These are phyloP conservation scores for Verticillium albo-atrum DNA, from an alignment of 2,329 filamentous ascomycete genomes.

Conservation along the genomic window DNA sequence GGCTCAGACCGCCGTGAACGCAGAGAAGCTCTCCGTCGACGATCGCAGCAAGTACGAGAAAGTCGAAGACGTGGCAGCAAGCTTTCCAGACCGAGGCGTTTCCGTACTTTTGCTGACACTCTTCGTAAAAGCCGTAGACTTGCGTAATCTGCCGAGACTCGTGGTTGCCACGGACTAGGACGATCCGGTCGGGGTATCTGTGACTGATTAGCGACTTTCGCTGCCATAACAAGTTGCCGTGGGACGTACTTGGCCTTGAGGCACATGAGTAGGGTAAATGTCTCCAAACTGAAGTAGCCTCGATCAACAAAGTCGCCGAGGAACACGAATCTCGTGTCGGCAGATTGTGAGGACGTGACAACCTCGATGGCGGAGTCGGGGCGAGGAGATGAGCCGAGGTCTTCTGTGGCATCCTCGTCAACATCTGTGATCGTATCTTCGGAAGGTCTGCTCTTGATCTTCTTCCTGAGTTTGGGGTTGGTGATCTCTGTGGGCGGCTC, in stretches of 20 bases:
- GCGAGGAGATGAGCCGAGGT: constrained; percentile 26
- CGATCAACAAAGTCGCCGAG: constrained; percentile 94
- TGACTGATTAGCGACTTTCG: constrained; percentile 14
- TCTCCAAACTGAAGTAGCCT: constrained; percentile 96
- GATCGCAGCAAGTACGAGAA: constrained; percentile 91
- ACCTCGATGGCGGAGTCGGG: constrained; percentile 27
- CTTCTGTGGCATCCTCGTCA: constrained; percentile 44
- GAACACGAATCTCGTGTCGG: constrained; percentile 54
- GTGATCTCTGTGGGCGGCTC: constrained; percentile 88
- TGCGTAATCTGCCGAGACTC: constrained; percentile 97
- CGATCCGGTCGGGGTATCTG: constrained; percentile 91
- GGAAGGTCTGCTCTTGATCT: constrained; percentile 58
- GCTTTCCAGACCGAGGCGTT: constrained; percentile 99
- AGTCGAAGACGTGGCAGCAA: constrained; percentile 99
- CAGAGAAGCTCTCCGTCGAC: constrained; percentile 98
- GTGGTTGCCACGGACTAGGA: constrained; percentile 96
- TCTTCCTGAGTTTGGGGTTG: constrained; percentile 81
- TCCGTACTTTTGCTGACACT: constrained; percentile 96
- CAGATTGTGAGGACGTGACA: constrained; percentile 38
- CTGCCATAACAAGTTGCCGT: background rate
- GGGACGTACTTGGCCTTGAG: constrained; percentile 65
- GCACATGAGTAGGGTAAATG: constrained; percentile 94
- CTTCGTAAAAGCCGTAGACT: constrained; percentile 98
- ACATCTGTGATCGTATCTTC: constrained; percentile 28
- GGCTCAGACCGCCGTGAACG: constrained; percentile 87